Conservation (phyloP, 257 asterid species). For the Paraleonurus japonicus region DNA sequence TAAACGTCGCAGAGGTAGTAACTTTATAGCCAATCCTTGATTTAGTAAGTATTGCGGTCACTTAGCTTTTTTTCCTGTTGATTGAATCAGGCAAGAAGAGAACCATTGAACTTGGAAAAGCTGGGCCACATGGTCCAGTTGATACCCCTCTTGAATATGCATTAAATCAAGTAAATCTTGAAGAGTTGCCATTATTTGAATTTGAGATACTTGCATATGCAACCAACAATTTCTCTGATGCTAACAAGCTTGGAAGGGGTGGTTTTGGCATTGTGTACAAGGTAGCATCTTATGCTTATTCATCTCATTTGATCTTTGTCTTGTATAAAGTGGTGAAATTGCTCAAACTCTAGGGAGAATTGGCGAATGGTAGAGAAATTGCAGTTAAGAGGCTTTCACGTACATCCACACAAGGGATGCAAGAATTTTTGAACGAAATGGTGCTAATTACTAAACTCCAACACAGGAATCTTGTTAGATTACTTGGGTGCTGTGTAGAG, state of each 20-base stretch:
- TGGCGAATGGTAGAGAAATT: constrained; percentile 39
- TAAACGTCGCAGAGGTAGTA: constrained; percentile 45
- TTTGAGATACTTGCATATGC: constrained; percentile 36
- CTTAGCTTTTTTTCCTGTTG: background rate
- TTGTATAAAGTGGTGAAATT: background rate
- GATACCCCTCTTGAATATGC: constrained; percentile 26
- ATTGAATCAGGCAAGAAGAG: constrained; percentile 30
- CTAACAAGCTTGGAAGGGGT: constrained; percentile 46
- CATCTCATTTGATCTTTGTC: background rate
- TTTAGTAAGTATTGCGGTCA: too few species aligned
- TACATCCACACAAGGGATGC: constrained; percentile 41
- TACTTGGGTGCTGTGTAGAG: constrained; percentile 42
- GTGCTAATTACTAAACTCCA: constrained; percentile 40
- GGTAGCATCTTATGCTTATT: constrained; percentile 11
- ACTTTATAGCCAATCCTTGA: background rate
- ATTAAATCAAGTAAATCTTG: constrained; percentile 27
- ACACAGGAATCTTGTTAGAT: constrained; percentile 43
- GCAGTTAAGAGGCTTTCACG: constrained; percentile 48
- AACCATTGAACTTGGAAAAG: constrained; percentile 1
- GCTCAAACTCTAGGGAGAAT: constrained; percentile 31
- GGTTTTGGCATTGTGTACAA: constrained; percentile 46
- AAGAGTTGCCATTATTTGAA: constrained; percentile 37
- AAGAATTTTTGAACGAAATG: constrained; percentile 43
- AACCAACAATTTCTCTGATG: constrained; percentile 29
- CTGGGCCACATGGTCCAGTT: constrained; percentile 12